Conservation (phyloP, 2,329 filamentous ascomycete genomes). For the Colletotrichum chlorophyti region DNA sequence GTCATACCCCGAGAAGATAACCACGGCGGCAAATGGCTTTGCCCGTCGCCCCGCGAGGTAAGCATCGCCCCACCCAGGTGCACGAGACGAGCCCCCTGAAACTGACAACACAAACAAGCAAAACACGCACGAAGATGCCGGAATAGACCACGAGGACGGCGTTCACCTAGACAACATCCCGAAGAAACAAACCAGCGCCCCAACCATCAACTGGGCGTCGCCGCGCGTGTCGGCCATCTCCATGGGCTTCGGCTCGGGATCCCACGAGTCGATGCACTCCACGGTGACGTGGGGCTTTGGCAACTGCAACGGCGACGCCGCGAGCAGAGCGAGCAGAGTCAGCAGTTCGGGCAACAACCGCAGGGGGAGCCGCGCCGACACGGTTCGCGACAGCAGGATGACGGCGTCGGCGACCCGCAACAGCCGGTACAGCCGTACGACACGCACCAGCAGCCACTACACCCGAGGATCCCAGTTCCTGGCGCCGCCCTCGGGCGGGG, state of each 20-base stretch:
- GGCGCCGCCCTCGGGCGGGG: background rate
- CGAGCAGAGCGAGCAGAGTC: background rate
- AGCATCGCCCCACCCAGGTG: too few species aligned
- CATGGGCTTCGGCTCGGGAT: constrained; percentile 12
- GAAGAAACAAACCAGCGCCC: background rate
- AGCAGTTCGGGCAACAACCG: background rate
- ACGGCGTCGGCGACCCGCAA: background rate
- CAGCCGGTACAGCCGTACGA: constrained; percentile 12
- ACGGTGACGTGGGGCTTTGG: background rate
- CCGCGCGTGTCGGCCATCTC: constrained; percentile 28
- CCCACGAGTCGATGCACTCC: constrained; percentile 4
- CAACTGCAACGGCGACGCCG: background rate
- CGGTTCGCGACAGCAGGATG: background rate
- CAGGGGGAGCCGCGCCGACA: background rate
- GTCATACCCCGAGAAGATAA: constrained; percentile 8
- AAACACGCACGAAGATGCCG: background rate
- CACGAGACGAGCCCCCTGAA: too few species aligned
- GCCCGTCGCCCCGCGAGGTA: background rate
- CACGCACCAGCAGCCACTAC: constrained; percentile 9
- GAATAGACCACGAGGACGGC: constrained; percentile 12
- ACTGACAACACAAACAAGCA: too few species aligned
- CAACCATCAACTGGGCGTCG: constrained; percentile 22
- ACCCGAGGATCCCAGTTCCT: constrained; percentile 15
- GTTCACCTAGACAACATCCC: constrained; percentile 6
- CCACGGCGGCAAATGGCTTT: constrained; percentile 1